phyloP scores from a whole-genome alignment of 352 stramenopile species.

The Globisporangium canariense region DNA sequence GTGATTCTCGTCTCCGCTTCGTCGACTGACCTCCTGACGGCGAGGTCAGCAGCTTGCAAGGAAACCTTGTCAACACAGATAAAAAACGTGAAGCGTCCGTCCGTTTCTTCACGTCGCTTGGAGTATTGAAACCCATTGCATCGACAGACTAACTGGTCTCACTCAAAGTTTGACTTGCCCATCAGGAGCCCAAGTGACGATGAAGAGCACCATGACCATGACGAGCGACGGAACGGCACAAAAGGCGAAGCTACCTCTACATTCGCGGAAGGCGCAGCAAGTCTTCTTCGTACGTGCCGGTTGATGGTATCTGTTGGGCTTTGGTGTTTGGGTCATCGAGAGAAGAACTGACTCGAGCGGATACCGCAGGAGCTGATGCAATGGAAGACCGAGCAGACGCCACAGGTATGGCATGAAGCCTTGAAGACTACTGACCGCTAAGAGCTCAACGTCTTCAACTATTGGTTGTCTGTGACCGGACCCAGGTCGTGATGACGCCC shows the following conservation, averaged over 20 bases:
- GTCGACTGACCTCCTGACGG: no score
- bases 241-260: conserved; percentile 21
- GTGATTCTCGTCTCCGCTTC: neutral
- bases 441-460: no score
- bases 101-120: no score
- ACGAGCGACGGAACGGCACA: neutral
- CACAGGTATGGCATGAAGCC: conserved; percentile 9
- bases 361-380: conserved; percentile 26
- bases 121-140: neutral
- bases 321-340: no score
- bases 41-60: no score
- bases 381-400: conserved; percentile 18
- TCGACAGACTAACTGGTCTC: neutral
- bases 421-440: no score
- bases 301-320: no score
- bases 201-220: neutral
- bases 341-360: neutral
- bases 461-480: neutral
- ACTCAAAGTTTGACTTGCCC: neutral
- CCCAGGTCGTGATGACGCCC: conserved; percentile 17
- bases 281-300: conserved; percentile 26
- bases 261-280: conserved; percentile 31
- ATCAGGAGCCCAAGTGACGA: neutral
- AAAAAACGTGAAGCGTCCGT: no score
- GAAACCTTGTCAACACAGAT: no score